phyloP scores from a whole-genome alignment of 2,329 filamentous ascomycete genomes.

The Paracoccidioides brasiliensis region DNA sequence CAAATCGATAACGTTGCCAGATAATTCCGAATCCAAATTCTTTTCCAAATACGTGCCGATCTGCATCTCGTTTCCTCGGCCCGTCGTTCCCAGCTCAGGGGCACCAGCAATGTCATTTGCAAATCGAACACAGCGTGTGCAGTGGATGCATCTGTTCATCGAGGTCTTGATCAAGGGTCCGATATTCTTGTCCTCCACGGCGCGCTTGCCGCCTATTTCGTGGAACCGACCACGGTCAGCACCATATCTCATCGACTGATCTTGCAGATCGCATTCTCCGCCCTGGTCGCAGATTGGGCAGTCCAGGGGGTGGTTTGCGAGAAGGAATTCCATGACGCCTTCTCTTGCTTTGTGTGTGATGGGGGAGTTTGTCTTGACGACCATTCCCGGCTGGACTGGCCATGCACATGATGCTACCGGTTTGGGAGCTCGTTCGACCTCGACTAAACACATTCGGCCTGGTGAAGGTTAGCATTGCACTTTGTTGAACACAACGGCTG shows the following conservation, averaged over 20 bases:
- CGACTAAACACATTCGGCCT: slow-evolving; percentile 92
- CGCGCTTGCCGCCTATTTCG: slow-evolving; percentile 89
- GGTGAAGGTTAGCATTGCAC: slow-evolving; percentile 4
- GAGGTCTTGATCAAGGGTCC: slow-evolving; percentile 97
- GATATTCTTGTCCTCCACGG: slow-evolving; percentile 98
- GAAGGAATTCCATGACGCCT: slow-evolving; percentile 96
- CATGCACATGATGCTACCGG: slow-evolving; percentile 96
- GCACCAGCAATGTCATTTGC: slow-evolving; percentile 95
- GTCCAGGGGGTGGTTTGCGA: slow-evolving; percentile 91
- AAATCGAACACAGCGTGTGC: slow-evolving; percentile 93
- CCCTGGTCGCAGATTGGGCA: slow-evolving; percentile 98
- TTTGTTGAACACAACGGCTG: background rate
- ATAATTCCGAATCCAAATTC: slow-evolving; percentile 86
- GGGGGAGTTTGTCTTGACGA: slow-evolving; percentile 95
- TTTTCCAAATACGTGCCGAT: slow-evolving; percentile 96
- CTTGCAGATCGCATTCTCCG: slow-evolving; percentile 96
- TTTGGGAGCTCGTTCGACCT: slow-evolving; percentile 92
- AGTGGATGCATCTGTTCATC: slow-evolving; percentile 99
- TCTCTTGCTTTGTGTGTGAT: slow-evolving; percentile 95
- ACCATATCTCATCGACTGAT: slow-evolving; percentile 98
- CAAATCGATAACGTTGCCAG: slow-evolving; percentile 93
- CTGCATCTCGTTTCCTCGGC: slow-evolving; percentile 92
- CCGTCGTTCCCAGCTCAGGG: slow-evolving; percentile 84
- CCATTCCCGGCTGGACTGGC: slow-evolving; percentile 97
- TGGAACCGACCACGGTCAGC: slow-evolving; percentile 94